phyloP scores from a whole-genome alignment of 2,329 filamentous ascomycete genomes.

The Mollisia scopiformis region DNA sequence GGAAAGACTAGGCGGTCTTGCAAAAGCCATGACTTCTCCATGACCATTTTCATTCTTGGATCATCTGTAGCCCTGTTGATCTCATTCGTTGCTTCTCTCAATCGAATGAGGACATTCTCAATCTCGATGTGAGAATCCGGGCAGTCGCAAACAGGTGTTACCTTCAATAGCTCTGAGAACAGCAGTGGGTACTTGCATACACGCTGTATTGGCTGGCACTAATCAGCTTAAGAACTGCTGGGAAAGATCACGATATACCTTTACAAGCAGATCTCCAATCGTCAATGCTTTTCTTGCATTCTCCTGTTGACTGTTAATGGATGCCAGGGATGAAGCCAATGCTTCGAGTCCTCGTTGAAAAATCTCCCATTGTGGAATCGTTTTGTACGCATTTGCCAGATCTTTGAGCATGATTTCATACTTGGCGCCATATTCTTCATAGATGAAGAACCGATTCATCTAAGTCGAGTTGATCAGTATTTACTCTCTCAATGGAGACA shows the following conservation, averaged over 20 bases:
- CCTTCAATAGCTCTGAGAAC: slow-evolving; percentile 80
- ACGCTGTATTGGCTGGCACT: slow-evolving; percentile 79
- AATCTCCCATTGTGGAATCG: slow-evolving; percentile 72
- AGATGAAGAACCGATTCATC: slow-evolving; percentile 82
- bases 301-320: slow-evolving; percentile 65
- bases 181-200: slow-evolving; percentile 90
- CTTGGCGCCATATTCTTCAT: slow-evolving; percentile 90
- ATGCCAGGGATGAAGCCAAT: slow-evolving; percentile 73
- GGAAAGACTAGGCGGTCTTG: slow-evolving; percentile 81
- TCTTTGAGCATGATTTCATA: slow-evolving; percentile 86
- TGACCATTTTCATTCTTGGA: slow-evolving; percentile 64
- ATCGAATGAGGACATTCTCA: slow-evolving; percentile 69
- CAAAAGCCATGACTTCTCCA: slow-evolving; percentile 83
- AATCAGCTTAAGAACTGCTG: slow-evolving; percentile 5
- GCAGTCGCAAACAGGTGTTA: slow-evolving; percentile 84
- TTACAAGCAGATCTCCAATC: slow-evolving; percentile 85
- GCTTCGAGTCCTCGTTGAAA: slow-evolving; percentile 88
- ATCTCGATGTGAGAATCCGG: slow-evolving; percentile 82
- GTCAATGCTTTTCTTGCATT: slow-evolving; percentile 76
- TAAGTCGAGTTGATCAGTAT: slow-evolving; percentile 40
- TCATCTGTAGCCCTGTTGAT: slow-evolving; percentile 88
- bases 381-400: slow-evolving; percentile 68
- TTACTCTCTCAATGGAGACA: slow-evolving; percentile 2
- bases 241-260: slow-evolving; percentile 54
- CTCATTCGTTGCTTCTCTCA: slow-evolving; percentile 75